These are phyloP conservation scores for Trametes elegans DNA, from an alignment of 768 basidiomycete species.

Conservation along the genomic window DNA sequence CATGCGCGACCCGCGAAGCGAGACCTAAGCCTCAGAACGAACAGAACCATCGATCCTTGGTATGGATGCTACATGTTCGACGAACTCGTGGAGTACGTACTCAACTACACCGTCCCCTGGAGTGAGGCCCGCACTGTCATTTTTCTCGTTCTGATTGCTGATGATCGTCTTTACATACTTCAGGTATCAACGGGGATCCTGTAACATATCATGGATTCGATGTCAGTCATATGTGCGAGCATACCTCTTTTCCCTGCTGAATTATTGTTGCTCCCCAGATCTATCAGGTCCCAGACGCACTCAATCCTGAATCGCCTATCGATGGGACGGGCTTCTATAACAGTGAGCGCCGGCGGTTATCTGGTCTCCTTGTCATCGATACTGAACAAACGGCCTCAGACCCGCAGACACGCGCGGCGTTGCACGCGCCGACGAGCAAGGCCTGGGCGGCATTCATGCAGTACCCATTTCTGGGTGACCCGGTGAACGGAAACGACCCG, in stretches of 20 bases:
- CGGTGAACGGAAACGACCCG: too few species aligned
- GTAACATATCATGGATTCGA: slow-evolving; percentile 14
- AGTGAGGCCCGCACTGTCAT: slow-evolving; percentile 9
- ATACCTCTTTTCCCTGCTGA: too few species aligned
- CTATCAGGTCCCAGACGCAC: slow-evolving; percentile 23
- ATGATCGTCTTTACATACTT: not conserved
- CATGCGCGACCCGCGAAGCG: too few species aligned
- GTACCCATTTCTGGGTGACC: slow-evolving; percentile 37
- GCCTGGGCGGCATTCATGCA: slow-evolving; percentile 39
- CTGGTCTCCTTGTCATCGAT: too few species aligned
- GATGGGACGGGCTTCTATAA: slow-evolving; percentile 63
- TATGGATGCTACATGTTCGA: slow-evolving; percentile 54
- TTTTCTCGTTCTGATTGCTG: not conserved
- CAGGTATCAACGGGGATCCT: not conserved
- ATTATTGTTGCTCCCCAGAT: too few species aligned
- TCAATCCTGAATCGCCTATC: slow-evolving; percentile 43
- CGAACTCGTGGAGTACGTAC: slow-evolving; percentile 65
- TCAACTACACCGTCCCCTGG: slow-evolving; percentile 69
- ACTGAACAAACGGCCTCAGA: too few species aligned
- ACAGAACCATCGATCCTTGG: slow-evolving; percentile 44
- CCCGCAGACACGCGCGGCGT: slow-evolving; percentile 48
- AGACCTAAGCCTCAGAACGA: slow-evolving; percentile 45
- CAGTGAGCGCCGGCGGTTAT: slow-evolving; percentile 23
- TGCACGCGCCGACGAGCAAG: slow-evolving; percentile 66
- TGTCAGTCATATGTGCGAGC: too few species aligned